Evolutionary conservation across 768 basidiomycete genomes (phyloP).

Genomic region (Leccinum variicolor): DNA sequence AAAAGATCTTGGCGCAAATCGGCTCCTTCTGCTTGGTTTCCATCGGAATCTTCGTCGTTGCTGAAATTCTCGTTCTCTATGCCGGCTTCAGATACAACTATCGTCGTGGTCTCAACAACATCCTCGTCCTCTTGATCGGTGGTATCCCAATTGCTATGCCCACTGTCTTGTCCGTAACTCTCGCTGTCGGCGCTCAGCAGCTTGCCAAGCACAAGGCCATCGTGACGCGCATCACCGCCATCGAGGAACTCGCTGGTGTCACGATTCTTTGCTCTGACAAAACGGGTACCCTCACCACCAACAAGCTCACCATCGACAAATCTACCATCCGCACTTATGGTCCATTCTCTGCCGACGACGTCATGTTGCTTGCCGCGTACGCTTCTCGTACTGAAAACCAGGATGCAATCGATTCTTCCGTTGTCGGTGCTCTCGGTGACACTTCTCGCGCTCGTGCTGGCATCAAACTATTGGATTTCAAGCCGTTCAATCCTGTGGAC

Average conservation of each 20-base stretch:
- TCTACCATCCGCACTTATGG: conserved; percentile 90
- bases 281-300: conserved; percentile 97
- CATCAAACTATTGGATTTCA: conserved; percentile 97
- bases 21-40: conserved; percentile 96
- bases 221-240: conserved; percentile 98
- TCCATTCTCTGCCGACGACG: conserved; percentile 83
- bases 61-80: conserved; percentile 93
- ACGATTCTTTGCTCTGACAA: conserved; percentile 99
- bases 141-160: conserved; percentile 99
- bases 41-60: conserved; percentile 93
- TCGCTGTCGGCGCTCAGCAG: conserved; percentile 98
- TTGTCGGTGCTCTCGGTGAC: conserved; percentile 78
- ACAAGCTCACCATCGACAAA: conserved; percentile 97
- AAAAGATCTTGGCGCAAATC: conserved; percentile 97
- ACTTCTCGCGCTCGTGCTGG: conserved; percentile 74
- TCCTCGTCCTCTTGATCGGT: conserved; percentile 98
- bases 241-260: conserved; percentile 97
- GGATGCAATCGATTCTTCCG: conserved; percentile 92
- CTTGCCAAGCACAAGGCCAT: conserved; percentile 99
- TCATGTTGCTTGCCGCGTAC: conserved; percentile 92
- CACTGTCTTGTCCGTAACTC: conserved; percentile 95
- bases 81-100: conserved; percentile 88
- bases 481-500: conserved; percentile 99
- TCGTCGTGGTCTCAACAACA: conserved; percentile 94
- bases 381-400: conserved; percentile 99